Base-by-base conservation (phyloP, 176 grass and related monocot genomes). In the Paspalum vaginatum region DNA sequence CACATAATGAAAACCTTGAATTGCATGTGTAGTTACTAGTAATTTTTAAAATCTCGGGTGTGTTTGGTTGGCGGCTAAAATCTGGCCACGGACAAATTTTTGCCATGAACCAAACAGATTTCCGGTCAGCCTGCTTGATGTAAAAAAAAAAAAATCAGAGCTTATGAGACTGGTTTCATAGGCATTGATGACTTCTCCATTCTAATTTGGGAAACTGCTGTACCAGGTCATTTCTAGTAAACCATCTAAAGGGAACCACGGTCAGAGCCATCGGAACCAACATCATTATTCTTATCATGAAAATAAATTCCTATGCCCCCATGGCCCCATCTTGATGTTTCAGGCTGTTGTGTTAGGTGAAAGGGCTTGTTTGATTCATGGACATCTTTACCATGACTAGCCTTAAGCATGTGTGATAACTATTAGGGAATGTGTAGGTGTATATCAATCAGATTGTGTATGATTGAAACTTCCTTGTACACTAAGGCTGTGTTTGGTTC, bases 201-300 rank as follows among this genome's bases (percentile, higher is more conserved):
- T 64, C 2, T 64, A 64, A 60, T 38, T 15, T 46, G 42, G 66
- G n/a, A 45, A 42, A 24, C 20, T 74, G 53, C n/a, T 22, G 38
- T 75, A 54, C n/a, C 56, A 18, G 4, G 24, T 61, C 27, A 15
- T 77, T 77, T 77, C 40, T 61, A 46, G 22, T 12, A 48, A 61
- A 61, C 40, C 8, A 47, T 26, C 46, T 49, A 26, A 70, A 25
- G 10, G 17, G 21, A 32, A 18, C 11, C 20, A 21, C n/a, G 2
- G 20, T 40, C 32, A n/a, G 21, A 39, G 10, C 9, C 70, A n/a
- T 38, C 1, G 1, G 5, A 70, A 20, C 15, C 47, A 39, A 22
- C 5, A 42, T 57, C 9, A 22, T 13, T n/a, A 2, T 25, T 8
- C 26, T 73, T 73, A 50, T 47, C 20, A 24, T 68, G 65, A 49